These are phyloP conservation scores for Delitschia confertaspora DNA, from an alignment of 495 filamentous ascomycete genomes.

Conservation along the genomic window DNA sequence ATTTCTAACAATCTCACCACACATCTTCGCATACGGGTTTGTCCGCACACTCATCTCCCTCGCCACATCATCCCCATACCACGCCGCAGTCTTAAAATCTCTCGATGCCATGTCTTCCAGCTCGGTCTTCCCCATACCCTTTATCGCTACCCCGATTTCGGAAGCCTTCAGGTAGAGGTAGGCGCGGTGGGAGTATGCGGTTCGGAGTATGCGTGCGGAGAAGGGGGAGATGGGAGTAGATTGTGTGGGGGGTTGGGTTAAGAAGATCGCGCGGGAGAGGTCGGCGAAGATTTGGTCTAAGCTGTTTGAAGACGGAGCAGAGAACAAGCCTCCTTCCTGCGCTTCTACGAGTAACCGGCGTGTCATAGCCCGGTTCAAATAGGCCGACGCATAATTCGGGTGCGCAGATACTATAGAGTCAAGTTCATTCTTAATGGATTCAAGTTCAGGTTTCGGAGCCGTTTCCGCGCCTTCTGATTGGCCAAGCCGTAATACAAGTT, in stretches of 20 bases:
- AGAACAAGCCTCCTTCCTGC: conserved; percentile 1
- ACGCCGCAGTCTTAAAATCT: conserved; percentile 66
- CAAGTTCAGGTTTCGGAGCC: conserved; percentile 28
- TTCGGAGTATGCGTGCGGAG: conserved; percentile 54
- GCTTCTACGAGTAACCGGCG: conserved; percentile 52
- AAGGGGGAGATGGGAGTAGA: conserved; percentile 47
- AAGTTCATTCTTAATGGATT: conserved; percentile 37
- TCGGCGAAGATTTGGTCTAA: conserved; percentile 43
- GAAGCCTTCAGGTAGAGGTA: conserved; percentile 59
- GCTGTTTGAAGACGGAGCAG: conserved; percentile 3
- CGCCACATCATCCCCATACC: conserved; percentile 71
- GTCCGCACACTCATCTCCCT: conserved; percentile 67
- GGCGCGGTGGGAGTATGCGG: conserved; percentile 68
- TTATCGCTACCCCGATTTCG: conserved; percentile 35
- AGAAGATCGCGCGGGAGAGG: conserved; percentile 53
- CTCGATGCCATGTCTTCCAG: conserved; percentile 65
- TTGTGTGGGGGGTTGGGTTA: conserved; percentile 46
- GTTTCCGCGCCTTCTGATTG: no score
- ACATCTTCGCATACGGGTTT: conserved; percentile 84
- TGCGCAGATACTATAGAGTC: conserved; percentile 46
- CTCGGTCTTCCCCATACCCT: conserved; percentile 41
- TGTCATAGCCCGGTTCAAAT: conserved; percentile 70
- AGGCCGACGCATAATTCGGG: conserved; percentile 63
- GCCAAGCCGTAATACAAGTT: conserved; percentile 7
- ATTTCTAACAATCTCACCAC: conserved; percentile 78